Conservation (phyloP, 2,329 filamentous ascomycete genomes). For the Rhynchosporium graminicola region DNA sequence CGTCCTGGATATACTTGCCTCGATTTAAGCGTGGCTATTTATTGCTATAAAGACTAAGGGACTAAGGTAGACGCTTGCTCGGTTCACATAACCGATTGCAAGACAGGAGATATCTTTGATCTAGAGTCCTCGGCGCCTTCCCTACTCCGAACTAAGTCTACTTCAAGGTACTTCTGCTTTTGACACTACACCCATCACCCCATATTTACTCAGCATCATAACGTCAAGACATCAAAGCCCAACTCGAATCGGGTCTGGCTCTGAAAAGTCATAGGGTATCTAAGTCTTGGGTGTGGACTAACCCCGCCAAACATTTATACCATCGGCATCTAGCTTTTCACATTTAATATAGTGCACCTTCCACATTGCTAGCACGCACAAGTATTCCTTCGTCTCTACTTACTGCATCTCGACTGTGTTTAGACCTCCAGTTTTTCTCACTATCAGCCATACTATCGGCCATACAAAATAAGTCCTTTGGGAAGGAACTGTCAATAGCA, state of each 20-base stretch:
- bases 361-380: slow-evolving; percentile 1
- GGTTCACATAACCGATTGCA: slow-evolving; percentile 10
- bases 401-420: too few relatives aligned
- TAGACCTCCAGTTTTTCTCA: too few relatives aligned
- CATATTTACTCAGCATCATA: slow-evolving; percentile 16
- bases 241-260: slow-evolving; percentile 26
- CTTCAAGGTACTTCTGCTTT: slow-evolving; percentile 19
- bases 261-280: slow-evolving; percentile 19
- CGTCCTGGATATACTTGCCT: slow-evolving; percentile 25
- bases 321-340: slow-evolving; percentile 20
- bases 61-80: slow-evolving; percentile 24
- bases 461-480: too few relatives aligned
- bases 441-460: too few relatives aligned
- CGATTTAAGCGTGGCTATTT: slow-evolving; percentile 22
- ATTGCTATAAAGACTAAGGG: slow-evolving; percentile 20
- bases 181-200: slow-evolving; percentile 13
- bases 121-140: slow-evolving; percentile 23
- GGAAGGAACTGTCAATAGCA: background rate
- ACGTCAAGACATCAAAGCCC: slow-evolving; percentile 24
- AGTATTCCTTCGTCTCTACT: background rate
- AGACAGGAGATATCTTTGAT: slow-evolving; percentile 23
- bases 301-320: slow-evolving; percentile 20
- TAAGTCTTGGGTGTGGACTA: slow-evolving; percentile 23
- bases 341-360: background rate
- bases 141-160: slow-evolving; percentile 19